Conservation (phyloP, 1,284 basidiomycete species). For the Trichosporon sp. region DNA sequence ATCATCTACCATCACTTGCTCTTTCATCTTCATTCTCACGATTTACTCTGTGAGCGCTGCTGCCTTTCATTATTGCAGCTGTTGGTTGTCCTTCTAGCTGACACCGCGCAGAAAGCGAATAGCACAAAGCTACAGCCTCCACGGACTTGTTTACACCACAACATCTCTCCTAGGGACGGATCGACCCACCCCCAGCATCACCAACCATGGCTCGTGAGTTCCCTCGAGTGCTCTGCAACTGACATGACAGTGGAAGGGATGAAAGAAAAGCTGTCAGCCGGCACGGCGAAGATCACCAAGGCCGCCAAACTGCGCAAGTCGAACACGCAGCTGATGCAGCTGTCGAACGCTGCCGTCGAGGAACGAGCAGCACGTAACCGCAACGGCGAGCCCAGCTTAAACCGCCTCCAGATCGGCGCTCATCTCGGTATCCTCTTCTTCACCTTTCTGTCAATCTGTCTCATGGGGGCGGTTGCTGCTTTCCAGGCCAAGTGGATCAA, state of each 20-base stretch:
- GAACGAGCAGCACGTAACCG: neutral
- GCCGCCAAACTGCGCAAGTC: neutral
- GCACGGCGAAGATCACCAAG: neutral
- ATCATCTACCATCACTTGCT: neutral
- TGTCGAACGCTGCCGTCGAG: neutral
- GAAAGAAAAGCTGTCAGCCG: constrained; percentile 1
- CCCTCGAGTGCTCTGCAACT: neutral
- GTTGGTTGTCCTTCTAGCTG: neutral
- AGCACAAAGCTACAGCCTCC: neutral
- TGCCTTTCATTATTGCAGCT: too few relatives aligned
- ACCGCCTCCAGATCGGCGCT: neutral
- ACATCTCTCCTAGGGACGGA: neutral
- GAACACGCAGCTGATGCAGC: neutral
- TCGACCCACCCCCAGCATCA: neutral
- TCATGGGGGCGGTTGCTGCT: constrained; percentile 73
- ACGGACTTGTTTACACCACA: neutral
- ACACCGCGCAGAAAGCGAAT: neutral
- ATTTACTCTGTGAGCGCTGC: neutral
- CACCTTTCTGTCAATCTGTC: constrained; percentile 80
- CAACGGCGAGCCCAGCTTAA: neutral
- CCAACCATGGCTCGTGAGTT: neutral
- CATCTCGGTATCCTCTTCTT: constrained; percentile 56
- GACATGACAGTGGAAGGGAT: neutral
- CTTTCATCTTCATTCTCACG: neutral
- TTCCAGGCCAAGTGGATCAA: constrained; percentile 80